These are phyloP conservation scores for Rubia balearica DNA, from an alignment of 305 asterid genomes.

Conservation along the genomic window DNA sequence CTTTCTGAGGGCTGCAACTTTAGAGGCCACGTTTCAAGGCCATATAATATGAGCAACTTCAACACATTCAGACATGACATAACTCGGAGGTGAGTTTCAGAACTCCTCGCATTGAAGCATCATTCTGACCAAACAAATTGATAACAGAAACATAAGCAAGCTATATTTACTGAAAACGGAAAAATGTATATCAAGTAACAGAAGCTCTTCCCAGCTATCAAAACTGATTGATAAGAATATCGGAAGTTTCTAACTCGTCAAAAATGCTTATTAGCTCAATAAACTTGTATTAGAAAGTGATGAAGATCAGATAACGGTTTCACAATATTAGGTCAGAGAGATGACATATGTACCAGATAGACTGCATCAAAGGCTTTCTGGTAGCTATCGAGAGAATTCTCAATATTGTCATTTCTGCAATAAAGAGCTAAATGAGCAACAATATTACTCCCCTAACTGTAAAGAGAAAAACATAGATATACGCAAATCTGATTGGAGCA, in stretches of 20 bases:
- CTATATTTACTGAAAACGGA: background rate
- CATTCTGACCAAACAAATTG: conserved; percentile 45
- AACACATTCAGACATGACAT: conserved; percentile 38
- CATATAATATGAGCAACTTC: conserved; percentile 5
- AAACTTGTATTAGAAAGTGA: background rate
- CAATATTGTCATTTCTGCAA: conserved; percentile 73
- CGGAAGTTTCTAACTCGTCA: background rate
- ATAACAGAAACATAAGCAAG: conserved; percentile 10
- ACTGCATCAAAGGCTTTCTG: conserved; percentile 68
- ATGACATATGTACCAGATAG: conserved; percentile 46
- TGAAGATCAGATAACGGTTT: background rate
- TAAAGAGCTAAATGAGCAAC: conserved; percentile 14
- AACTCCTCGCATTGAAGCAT: conserved; percentile 73
- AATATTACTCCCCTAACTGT: background rate
- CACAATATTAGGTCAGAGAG: background rate
- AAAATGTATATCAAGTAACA: background rate
- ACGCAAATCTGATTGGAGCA: background rate
- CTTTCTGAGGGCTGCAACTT: too few relatives aligned
- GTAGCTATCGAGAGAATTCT: conserved; percentile 64
- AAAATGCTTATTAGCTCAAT: background rate
- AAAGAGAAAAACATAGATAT: background rate
- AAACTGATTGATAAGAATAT: background rate
- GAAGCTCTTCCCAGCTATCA: background rate
- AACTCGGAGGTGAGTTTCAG: conserved; percentile 72
- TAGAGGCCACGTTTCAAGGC: background rate